These are phyloP conservation scores for Platismatia glauca DNA, from an alignment of 495 filamentous ascomycete species.

Conservation along the genomic window DNA sequence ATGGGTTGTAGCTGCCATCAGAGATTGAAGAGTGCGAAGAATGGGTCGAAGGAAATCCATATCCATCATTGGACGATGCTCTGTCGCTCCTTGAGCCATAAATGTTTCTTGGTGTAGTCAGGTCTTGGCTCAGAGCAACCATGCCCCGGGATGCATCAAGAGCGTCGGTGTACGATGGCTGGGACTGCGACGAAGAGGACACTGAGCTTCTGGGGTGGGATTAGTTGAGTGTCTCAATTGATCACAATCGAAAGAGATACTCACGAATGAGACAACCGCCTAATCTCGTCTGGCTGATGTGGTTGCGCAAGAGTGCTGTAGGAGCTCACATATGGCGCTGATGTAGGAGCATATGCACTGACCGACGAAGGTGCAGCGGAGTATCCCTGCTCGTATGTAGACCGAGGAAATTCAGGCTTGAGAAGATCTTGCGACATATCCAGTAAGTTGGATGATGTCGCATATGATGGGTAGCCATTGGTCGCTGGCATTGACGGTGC, in stretches of 20 bases:
- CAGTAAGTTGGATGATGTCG: slow-evolving; percentile 55
- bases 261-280: slow-evolving; percentile 88
- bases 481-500: slow-evolving; percentile 60
- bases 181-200: slow-evolving; percentile 31
- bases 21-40: slow-evolving; percentile 94
- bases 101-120: slow-evolving; percentile 77
- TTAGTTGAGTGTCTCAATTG: slow-evolving; percentile 54
- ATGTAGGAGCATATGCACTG: slow-evolving; percentile 56
- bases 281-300: slow-evolving; percentile 49
- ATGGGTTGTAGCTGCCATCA: slow-evolving; percentile 57
- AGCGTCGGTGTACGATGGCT: slow-evolving; percentile 58
- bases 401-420: slow-evolving; percentile 37
- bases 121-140: slow-evolving; percentile 83
- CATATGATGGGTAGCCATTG: slow-evolving; percentile 55
- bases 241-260: slow-evolving; percentile 42
- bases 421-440: slow-evolving; percentile 66
- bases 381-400: slow-evolving; percentile 47
- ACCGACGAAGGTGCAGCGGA: slow-evolving; percentile 58
- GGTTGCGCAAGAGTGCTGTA: slow-evolving; percentile 49
- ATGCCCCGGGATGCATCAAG: slow-evolving; percentile 84
- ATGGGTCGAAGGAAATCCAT: slow-evolving; percentile 85
- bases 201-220: slow-evolving; percentile 46
- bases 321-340: slow-evolving; percentile 42
- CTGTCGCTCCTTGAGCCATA: slow-evolving; percentile 62
- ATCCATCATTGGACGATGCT: slow-evolving; percentile 68